phyloP scores from a whole-genome alignment of 352 stramenopile genomes.

The Globisporangium nodosum region DNA sequence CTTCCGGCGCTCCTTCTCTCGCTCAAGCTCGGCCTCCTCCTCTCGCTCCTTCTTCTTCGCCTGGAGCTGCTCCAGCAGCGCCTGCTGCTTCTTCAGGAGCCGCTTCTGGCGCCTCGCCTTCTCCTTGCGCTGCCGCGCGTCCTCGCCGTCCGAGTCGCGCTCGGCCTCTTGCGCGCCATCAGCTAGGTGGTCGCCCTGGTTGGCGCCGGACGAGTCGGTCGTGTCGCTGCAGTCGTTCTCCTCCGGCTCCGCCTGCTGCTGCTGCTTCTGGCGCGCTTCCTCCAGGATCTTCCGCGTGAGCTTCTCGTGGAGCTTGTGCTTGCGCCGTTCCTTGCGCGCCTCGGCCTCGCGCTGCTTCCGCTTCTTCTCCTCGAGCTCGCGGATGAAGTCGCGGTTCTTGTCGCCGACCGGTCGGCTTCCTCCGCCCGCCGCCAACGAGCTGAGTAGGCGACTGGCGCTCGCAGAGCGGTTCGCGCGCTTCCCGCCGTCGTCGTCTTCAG shows the following conservation, averaged over 20 bases:
- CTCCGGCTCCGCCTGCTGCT: slow-evolving; percentile 14
- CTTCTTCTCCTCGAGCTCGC: slow-evolving; percentile 70
- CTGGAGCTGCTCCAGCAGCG: slow-evolving; percentile 41
- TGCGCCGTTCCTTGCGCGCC: slow-evolving; percentile 32
- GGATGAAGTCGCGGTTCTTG: slow-evolving; percentile 68
- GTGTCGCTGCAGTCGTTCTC: slow-evolving; percentile 6
- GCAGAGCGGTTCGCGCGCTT: slow-evolving; percentile 4
- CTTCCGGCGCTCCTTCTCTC: slow-evolving; percentile 39
- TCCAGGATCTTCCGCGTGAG: slow-evolving; percentile 45
- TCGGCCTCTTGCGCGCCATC: slow-evolving; percentile 16
- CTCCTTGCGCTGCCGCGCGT: slow-evolving; percentile 21
- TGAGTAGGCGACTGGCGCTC: slow-evolving; percentile 12
- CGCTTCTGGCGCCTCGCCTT: slow-evolving; percentile 37
- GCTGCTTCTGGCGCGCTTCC: slow-evolving; percentile 24
- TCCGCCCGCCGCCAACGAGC: slow-evolving; percentile 10
- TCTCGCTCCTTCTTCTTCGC: slow-evolving; percentile 47
- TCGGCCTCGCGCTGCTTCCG: slow-evolving; percentile 52
- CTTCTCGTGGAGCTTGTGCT: slow-evolving; percentile 61
- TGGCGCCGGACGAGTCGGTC: neutral
- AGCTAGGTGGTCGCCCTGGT: slow-evolving; percentile 3
- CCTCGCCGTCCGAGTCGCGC: slow-evolving; percentile 12
- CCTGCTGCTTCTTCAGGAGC: slow-evolving; percentile 57
- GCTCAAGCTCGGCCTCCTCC: slow-evolving; percentile 41
- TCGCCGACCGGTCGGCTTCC: slow-evolving; percentile 11
- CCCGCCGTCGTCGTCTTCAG: slow-evolving; percentile 14